A percentile compares a stretch with the other conserved stretches of the same genome.
Evolutionary conservation across 2,329 filamentous ascomycete genomes (phyloP).

Genomic region (Fusarium sp.): DNA sequence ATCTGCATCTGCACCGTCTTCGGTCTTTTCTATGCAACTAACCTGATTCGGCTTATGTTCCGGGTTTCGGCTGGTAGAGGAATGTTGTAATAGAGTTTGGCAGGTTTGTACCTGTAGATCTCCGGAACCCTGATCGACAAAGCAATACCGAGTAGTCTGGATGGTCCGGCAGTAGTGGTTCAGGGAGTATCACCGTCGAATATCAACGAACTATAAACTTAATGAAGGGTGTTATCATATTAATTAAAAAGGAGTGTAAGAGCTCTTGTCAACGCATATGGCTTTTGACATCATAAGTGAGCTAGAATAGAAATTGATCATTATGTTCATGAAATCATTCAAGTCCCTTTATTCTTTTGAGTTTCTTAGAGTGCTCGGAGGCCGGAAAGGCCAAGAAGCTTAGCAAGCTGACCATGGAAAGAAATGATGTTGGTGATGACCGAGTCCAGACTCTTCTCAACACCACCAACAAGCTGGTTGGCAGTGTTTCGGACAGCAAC

Average conservation of each 20-base stretch:
- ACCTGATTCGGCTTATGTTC: not conserved
- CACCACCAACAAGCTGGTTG: not conserved
- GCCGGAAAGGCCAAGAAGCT: not conserved
- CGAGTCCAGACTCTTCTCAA: not conserved
- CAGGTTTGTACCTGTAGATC: conserved; percentile 14
- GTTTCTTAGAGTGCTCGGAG: not conserved
- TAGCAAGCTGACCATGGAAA: fast-evolving
- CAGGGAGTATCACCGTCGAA: not conserved
- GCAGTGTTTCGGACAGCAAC: not conserved
- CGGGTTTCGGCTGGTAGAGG: not conserved
- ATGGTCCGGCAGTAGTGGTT: no score
- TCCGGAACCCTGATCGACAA: conserved; percentile 4
- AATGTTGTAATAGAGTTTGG: conserved; percentile 6
- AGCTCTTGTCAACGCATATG: not conserved
- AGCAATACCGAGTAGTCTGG: not conserved
- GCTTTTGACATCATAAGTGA: not conserved
- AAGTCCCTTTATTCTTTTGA: not conserved
- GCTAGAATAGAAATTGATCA: not conserved
- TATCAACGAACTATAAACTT: not conserved
- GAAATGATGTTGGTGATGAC: not conserved
- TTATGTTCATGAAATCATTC: not conserved
- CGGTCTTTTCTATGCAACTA: not conserved
- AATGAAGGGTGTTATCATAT: not conserved
- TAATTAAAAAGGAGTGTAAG: conserved; percentile 8
- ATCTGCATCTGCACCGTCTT: not conserved